Conservation (phyloP, 345 rosid genomes). For the Salix koriyanagi region DNA sequence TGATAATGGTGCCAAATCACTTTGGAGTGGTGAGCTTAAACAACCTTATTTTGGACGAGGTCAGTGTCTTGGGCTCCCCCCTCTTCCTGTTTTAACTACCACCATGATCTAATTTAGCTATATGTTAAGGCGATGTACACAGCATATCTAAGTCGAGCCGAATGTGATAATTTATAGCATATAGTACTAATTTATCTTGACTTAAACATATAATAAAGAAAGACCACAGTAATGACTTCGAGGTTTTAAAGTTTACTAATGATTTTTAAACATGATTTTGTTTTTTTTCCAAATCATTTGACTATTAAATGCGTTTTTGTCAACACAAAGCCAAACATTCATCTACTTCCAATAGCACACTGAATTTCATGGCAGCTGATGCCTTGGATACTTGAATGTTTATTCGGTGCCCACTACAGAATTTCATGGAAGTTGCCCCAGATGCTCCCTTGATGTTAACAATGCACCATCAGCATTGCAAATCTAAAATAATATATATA, state of each 20-base stretch:
- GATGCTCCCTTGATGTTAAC: not conserved
- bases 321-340: too few relatives aligned
- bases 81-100: not conserved
- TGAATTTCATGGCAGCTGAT: not conserved
- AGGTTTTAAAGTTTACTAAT: not conserved
- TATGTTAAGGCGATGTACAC: not conserved
- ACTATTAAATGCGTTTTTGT: too few relatives aligned
- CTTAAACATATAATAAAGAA: not conserved
- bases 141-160: not conserved
- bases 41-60: not conserved
- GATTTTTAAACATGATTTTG: not conserved
- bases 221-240: not conserved
- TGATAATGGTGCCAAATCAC: constrained; percentile 15
- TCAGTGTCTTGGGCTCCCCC: not conserved
- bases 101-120: not conserved
- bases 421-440: not conserved
- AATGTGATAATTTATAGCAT: not conserved
- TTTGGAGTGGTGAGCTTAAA: not conserved
- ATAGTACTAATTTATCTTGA: too few relatives aligned
- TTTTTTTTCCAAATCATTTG: too few relatives aligned
- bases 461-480: too few relatives aligned
- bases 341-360: not conserved
- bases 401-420: not conserved
- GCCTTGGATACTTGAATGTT: not conserved
- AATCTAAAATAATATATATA: too few relatives aligned